Conservation (phyloP, 2,329 filamentous ascomycete genomes). For the Colletotrichum sp. region DNA sequence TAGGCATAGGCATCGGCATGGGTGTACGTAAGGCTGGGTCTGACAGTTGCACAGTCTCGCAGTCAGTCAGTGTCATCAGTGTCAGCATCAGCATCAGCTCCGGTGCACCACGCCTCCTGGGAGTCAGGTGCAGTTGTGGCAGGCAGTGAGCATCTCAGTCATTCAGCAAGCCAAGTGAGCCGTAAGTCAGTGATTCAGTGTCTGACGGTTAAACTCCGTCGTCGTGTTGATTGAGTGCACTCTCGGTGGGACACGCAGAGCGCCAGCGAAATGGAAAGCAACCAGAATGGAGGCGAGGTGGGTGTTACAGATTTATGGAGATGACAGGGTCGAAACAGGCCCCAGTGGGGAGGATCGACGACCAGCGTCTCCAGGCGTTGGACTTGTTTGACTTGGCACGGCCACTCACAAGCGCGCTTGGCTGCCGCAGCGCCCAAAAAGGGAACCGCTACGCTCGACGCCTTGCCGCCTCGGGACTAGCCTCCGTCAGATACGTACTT, state of each 20-base stretch:
- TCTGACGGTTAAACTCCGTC: not conserved
- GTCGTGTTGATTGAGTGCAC: not conserved
- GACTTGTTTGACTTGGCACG: constrained; percentile 21
- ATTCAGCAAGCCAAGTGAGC: not conserved
- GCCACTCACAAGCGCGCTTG: constrained; percentile 15
- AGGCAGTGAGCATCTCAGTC: not conserved
- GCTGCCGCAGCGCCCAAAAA: constrained; percentile 8
- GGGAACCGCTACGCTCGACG: constrained; percentile 15
- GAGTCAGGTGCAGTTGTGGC: not conserved
- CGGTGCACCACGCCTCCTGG: not conserved
- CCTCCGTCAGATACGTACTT: not conserved
- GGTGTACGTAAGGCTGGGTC: not conserved
- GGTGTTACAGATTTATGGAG: constrained; percentile 22
- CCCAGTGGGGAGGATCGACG: constrained; percentile 14
- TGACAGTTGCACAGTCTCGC: not conserved
- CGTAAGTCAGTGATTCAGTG: not conserved
- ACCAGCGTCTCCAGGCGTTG: constrained; percentile 1
- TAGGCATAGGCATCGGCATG: not conserved
- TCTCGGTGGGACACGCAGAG: not conserved
- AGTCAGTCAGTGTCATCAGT: not conserved
- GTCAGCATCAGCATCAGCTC: not conserved
- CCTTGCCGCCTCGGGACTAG: not conserved
- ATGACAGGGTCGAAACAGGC: constrained; percentile 16
- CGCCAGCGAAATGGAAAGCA: not conserved
- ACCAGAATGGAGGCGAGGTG: not conserved